Conservation (phyloP, 441 rosid species). For the Croton laevigatus region DNA sequence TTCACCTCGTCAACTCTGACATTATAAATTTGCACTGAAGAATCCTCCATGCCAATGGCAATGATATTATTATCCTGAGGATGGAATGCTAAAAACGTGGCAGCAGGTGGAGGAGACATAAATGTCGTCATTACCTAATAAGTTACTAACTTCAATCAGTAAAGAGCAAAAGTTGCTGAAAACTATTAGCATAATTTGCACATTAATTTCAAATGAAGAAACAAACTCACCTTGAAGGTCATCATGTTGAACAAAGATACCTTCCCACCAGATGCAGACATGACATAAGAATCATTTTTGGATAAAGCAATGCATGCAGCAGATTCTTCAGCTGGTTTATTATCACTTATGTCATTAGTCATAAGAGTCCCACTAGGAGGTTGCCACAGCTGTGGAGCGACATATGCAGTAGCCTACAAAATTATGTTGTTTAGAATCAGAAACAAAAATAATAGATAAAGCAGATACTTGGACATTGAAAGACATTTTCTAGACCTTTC, state of each 20-base stretch:
- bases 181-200: background rate
- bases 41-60: conserved; percentile 90
- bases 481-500: conserved; percentile 39
- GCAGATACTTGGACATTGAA: conserved; percentile 7
- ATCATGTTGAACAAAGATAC: conserved; percentile 74
- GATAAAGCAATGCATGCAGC: conserved; percentile 68
- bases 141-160: conserved; percentile 15
- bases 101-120: conserved; percentile 83
- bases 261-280: conserved; percentile 83
- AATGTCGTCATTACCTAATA: conserved; percentile 78
- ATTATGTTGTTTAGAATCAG: conserved; percentile 13
- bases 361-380: conserved; percentile 57
- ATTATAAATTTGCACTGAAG: conserved; percentile 74
- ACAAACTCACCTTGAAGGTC: conserved; percentile 59
- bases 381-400: conserved; percentile 60
- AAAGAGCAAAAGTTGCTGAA: background rate
- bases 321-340: conserved; percentile 45
- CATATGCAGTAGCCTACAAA: conserved; percentile 51
- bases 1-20: conserved; percentile 84
- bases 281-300: conserved; percentile 74
- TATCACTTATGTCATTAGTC: conserved; percentile 56
- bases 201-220: conserved; percentile 10
- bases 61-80: conserved; percentile 86
- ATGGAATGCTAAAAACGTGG: conserved; percentile 81
- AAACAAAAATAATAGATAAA: background rate